Evolutionary conservation across 2,329 filamentous ascomycete genomes (phyloP), one percentile per base, ranked within the genome.

Genomic region (Fusarium multiceps): DNA sequence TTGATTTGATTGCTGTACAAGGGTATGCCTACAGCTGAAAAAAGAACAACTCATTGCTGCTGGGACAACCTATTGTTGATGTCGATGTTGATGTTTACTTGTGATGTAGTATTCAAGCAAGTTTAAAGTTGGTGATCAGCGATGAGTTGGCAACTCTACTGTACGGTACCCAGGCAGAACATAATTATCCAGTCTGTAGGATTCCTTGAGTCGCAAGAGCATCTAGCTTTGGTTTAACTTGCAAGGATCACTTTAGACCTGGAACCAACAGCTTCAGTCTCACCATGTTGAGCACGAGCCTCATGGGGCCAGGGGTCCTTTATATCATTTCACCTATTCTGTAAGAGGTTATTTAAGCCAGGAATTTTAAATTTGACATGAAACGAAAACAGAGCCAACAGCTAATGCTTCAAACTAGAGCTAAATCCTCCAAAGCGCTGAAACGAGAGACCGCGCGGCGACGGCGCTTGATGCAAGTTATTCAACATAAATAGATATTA

Each of bases 261-360:
- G 46, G 50, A 55, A 57, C 68, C 65, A 68, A 47, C 21, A 49
- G 16, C 47, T 49, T 28, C 30, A 68, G 66, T 72, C 55, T 74
- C 71, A 74, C 69, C 71, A 73, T 72, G 20, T 51, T 51, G 43
- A 57, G 63, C 69, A 66, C 69, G 63, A 71, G 67, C 68, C 68
- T 58, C 34, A 45, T 28, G 21, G 48, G 16, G 51, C 40, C 49
- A 42, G 49, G 34, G 48, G 34, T 14, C 27, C 18, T 25, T 42
- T 53, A 57, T 25, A 34, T 37, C 34, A 56, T 25, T 25, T 37
- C 32, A 37, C 34, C 10, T 37, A 37, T 37, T 6, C 28, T 30
- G 41, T 42, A 42, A 41, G 32, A 28, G 53, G 27, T 7, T 48
- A 25, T 27, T 25, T 14, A 51, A 40, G 49, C 49, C 23, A 42